Conservation (phyloP, 2,329 filamentous ascomycete species). For the Pseudogymnoascus sp. region DNA sequence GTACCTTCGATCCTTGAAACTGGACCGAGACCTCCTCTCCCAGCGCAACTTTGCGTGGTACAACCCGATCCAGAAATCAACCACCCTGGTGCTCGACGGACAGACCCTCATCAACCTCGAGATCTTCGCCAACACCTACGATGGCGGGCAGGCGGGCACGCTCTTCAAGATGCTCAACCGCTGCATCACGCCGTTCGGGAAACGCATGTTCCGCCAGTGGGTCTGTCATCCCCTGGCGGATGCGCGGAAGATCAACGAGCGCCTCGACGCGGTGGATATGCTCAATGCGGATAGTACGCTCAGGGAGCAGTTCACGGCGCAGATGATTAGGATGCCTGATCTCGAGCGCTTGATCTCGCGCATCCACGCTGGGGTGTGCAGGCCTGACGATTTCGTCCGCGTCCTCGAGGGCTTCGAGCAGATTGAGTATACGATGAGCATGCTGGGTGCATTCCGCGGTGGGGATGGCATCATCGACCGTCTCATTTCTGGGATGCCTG, state of each 20-base stretch:
- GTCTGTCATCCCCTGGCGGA: conserved; percentile 92
- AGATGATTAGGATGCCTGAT: conserved; percentile 86
- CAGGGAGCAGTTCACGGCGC: conserved; percentile 79
- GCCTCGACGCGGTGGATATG: conserved; percentile 88
- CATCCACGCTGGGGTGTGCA: conserved; percentile 86
- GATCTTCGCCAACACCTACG: conserved; percentile 86
- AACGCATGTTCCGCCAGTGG: conserved; percentile 93
- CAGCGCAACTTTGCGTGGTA: conserved; percentile 89
- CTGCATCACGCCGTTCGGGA: conserved; percentile 94
- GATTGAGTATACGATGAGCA: conserved; percentile 85
- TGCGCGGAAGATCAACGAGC: conserved; percentile 79
- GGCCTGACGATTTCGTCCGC: conserved; percentile 82
- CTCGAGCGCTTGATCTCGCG: conserved; percentile 89
- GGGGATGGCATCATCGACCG: conserved; percentile 78
- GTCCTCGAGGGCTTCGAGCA: conserved; percentile 96
- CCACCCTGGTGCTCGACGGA: conserved; percentile 85
- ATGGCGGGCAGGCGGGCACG: conserved; percentile 77
- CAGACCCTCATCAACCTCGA: conserved; percentile 98
- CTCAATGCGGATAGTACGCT: conserved; percentile 74
- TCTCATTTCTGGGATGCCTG: conserved; percentile 76
- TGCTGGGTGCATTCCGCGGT: conserved; percentile 65
- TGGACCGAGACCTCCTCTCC: conserved; percentile 78
- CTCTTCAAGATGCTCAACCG: conserved; percentile 85
- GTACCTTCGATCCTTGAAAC: conserved; percentile 78
- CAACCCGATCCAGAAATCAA: conserved; percentile 80